Evolutionary conservation across 768 basidiomycete species (phyloP).

Genomic region (Termitomyces titanicus): DNA sequence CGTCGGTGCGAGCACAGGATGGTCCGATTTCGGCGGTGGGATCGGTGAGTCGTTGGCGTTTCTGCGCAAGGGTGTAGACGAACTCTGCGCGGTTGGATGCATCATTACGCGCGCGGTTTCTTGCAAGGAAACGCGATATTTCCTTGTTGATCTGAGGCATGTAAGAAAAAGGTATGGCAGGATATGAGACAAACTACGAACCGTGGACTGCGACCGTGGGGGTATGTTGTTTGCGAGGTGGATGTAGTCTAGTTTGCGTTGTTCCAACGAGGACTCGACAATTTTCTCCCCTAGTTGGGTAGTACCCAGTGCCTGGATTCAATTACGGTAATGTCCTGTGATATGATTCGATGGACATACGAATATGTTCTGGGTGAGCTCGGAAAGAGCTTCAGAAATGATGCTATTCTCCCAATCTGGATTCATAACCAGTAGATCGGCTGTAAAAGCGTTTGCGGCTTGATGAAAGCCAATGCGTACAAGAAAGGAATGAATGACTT

Average conservation of each 20-base stretch:
- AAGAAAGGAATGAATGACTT: constrained; percentile 51
- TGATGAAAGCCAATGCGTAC: constrained; percentile 52
- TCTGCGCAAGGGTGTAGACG: constrained; percentile 54
- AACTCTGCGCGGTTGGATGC: constrained; percentile 78
- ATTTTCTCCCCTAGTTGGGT: neutral
- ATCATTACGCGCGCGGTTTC: constrained; percentile 69
- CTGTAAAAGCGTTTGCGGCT: constrained; percentile 58
- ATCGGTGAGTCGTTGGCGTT: constrained; percentile 40
- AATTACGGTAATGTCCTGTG: constrained; percentile 1
- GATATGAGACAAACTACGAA: constrained; percentile 30
- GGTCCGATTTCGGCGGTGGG: constrained; percentile 17
- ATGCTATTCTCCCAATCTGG: constrained; percentile 56
- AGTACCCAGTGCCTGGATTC: constrained; percentile 22
- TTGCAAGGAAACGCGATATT: constrained; percentile 68
- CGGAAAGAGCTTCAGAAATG: constrained; percentile 53
- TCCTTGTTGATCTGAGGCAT: constrained; percentile 57
- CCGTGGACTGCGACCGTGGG: constrained; percentile 55
- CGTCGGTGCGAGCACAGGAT: constrained; percentile 75
- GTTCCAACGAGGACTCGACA: constrained; percentile 42
- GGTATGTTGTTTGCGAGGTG: constrained; percentile 42
- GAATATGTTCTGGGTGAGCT: constrained; percentile 46
- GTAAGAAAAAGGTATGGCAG: neutral
- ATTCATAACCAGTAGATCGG: constrained; percentile 72
- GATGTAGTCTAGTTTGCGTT: constrained; percentile 65
- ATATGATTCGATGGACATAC: constrained; percentile 30